Evolutionary conservation across 2,329 filamentous ascomycete genomes (phyloP), one percentile per base, ranked within the genome.

Genomic region (Cercospora brassicicola): DNA sequence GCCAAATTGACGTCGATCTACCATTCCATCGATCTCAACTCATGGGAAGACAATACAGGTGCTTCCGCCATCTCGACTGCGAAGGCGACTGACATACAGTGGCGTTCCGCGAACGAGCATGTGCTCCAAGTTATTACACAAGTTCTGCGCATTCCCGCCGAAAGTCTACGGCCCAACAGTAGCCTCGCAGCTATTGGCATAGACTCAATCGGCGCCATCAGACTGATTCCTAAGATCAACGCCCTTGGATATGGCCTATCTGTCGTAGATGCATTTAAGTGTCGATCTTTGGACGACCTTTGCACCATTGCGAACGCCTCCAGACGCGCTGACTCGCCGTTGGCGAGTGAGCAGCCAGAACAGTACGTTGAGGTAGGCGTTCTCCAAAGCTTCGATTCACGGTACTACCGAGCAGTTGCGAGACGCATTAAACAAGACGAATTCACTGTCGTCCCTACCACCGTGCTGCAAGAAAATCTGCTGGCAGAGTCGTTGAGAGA

Each of bases 121-220:
- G 31, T 69, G 11, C 39, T 69, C 23, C 56, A 64, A 18, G 42
- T 67, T 31, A 64, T 69, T 36, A 31, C 67, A n/a, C 39, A 64
- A 31, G 45, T 31, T 10, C 61, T 69, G 5, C 23, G 31, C 2
- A n/a, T 67, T 0, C 26, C 60, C 4, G 3, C 28, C 2, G 60
- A 64, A 11, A 65, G 20, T 26, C 28, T 69, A 4, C 56, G 61
- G 9, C 55, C 67, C 26, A 59, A 57, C 15, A 69, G 61, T 33
- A 69, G 65, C 57, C 26, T 69, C 0, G 42, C 68, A 48, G 57
- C 66, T 23, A 65, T 70, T 31, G 68, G 68, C 4, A 66, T 70
- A 28, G 66, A 70, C 68, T 70, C 68, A 2, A 70, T 70, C 28
- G 68, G 62, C 13, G 68, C 68, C 1, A 70, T 70, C 56, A 56